Base-by-base conservation (phyloP, 345 rosid genomes). In the Reutealis trisperma region DNA sequence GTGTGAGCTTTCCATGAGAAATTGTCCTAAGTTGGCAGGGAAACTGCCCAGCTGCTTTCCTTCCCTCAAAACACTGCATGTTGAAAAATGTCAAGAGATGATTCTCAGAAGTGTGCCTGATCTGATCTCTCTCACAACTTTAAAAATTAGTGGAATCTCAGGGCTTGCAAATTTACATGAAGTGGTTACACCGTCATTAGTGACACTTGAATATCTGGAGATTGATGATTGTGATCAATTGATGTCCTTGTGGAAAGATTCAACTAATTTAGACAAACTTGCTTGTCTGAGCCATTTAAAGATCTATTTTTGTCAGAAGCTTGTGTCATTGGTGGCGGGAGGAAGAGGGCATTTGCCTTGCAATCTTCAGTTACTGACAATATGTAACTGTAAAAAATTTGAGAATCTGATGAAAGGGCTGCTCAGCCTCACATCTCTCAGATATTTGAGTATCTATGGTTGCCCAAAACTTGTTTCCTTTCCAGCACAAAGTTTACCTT, bases 391-490 rank as follows among this genome's bases (percentile, higher is more conserved):
- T 42, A 34, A 15, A 22, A 25, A 61, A n/a, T 2, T 73, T 3
- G 27, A 32, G 61, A 22, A 41, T 8, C 19, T 58, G 30, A 55
- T 66, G 58, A 25, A 25, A 25, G 49, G 63, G 58, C 25, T 72
- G 41, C 63, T n/a, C 11, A 22, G 30, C 24, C 71, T 81, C 19
- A 44, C 81, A 19, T 77, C 55, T 19, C 78, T 81, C 44, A 73
- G 54, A 42, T 22, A 71, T 37, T 64, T 81, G 70, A 58, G 8
- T 18, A 55, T 81, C 52, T 1, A 1, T 49, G 2, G 2, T 9
- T 74, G 77, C 47, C 66, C 44, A 34, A 73, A 73, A 42, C 76
- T 73, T 2, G 41, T 16, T 12, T 25, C 42, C 42, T 62, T 73
- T 62, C 76, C 68, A 60, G 12, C 52, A 5, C 68, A 24, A 25